phyloP scores from a whole-genome alignment of 495 filamentous ascomycete genomes.

The Tuber brumale region DNA sequence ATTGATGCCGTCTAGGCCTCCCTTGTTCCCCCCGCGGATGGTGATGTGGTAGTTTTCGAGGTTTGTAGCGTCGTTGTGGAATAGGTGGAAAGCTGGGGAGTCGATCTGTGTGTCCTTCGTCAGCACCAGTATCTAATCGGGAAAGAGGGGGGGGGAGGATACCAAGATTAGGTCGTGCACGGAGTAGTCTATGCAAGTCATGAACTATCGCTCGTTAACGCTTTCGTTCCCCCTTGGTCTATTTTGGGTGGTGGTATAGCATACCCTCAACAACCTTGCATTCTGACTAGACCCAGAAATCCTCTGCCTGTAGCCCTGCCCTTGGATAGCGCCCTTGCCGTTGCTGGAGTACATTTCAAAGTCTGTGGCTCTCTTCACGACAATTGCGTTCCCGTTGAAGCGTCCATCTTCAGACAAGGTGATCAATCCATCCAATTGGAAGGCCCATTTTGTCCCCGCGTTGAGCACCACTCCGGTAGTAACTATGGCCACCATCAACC shows the following conservation, averaged over 20 bases:
- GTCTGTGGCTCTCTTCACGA: slow-evolving; percentile 47
- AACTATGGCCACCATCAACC: slow-evolving; percentile 5
- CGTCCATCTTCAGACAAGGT: slow-evolving; percentile 45
- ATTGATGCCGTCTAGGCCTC: slow-evolving; percentile 52
- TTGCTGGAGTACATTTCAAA: slow-evolving; percentile 51
- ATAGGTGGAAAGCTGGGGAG: slow-evolving; percentile 50
- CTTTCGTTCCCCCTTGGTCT: slow-evolving; percentile 13
- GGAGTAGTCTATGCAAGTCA: slow-evolving; percentile 47
- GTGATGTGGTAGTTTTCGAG: slow-evolving; percentile 52
- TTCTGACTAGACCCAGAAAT: slow-evolving; percentile 41
- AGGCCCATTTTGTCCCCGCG: slow-evolving; percentile 45
- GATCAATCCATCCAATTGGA: slow-evolving; percentile 50
- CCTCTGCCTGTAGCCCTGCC: slow-evolving; percentile 48
- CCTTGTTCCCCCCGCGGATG: slow-evolving; percentile 49
- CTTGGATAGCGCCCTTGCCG: slow-evolving; percentile 50
- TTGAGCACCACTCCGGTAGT: slow-evolving; percentile 44
- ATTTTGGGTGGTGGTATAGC: not conserved
- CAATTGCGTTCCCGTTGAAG: slow-evolving; percentile 50
- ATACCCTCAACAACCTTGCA: slow-evolving; percentile 23
- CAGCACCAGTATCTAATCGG: not conserved
- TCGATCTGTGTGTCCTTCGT: slow-evolving; percentile 42
- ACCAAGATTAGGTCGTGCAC: slow-evolving; percentile 49
- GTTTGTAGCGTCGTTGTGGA: slow-evolving; percentile 48
- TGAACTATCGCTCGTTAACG: slow-evolving; percentile 45
- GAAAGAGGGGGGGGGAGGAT: not conserved